Evolutionary conservation across 2,329 filamentous ascomycete genomes (phyloP).

Genomic region (Zymoseptoria brevis): DNA sequence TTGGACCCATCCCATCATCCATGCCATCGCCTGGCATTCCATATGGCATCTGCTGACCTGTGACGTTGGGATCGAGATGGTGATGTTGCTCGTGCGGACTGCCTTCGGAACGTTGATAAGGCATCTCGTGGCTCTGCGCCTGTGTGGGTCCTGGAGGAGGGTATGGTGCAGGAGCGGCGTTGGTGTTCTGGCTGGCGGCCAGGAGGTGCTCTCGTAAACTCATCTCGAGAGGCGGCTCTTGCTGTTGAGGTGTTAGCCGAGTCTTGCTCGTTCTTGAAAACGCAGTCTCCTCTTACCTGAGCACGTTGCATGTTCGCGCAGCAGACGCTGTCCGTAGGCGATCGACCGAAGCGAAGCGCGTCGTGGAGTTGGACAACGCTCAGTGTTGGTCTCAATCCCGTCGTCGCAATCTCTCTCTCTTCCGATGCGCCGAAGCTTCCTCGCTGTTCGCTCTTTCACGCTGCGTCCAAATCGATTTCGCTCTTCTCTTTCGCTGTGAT

Average conservation of each 20-base stretch:
- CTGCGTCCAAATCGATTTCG: not conserved
- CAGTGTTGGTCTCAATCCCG: not conserved
- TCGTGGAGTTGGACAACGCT: not conserved
- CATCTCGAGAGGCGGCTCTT: slow-evolving; percentile 29
- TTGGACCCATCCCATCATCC: slow-evolving; percentile 37
- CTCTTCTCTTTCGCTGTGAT: not conserved
- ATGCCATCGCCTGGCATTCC: slow-evolving; percentile 42
- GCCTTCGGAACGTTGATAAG: slow-evolving; percentile 34
- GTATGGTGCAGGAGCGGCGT: slow-evolving; percentile 33
- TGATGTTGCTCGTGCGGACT: slow-evolving; percentile 34
- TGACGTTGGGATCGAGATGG: slow-evolving; percentile 53
- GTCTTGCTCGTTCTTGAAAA: not conserved
- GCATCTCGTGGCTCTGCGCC: slow-evolving; percentile 19
- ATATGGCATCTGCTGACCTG: slow-evolving; percentile 39
- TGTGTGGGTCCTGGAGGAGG: slow-evolving; percentile 18
- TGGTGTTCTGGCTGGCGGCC: slow-evolving; percentile 42
- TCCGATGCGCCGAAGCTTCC: not conserved
- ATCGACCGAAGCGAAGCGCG: not conserved
- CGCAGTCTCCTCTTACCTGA: not conserved
- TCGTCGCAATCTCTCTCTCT: not conserved
- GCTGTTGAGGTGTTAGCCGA: not conserved
- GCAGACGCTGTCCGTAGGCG: not conserved
- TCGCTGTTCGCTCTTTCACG: not conserved
- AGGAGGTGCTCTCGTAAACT: slow-evolving; percentile 56
- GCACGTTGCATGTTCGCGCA: not conserved